Percentiles rank a stretch among this genome's conserved stretches.
phyloP scores from a whole-genome alignment of 2,329 filamentous ascomycete genomes.

The Exophiala sp. region DNA sequence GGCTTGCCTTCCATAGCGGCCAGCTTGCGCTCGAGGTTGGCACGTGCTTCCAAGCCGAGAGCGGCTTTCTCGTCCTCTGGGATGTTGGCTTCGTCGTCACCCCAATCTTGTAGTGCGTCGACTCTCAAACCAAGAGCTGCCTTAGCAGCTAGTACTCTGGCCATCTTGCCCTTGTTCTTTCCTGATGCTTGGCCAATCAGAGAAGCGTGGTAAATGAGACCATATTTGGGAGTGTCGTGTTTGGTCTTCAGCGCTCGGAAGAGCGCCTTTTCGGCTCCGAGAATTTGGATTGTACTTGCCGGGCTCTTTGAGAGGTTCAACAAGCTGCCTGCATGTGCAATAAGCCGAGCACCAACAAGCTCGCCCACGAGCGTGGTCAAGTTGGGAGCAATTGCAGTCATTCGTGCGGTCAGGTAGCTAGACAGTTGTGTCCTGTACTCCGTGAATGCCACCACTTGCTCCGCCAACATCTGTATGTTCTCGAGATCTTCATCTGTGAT shows the following conservation, averaged over 20 bases:
- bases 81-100: slow-evolving; percentile 59
- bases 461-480: slow-evolving; percentile 86
- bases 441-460: slow-evolving; percentile 88
- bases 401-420: slow-evolving; percentile 84
- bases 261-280: slow-evolving; percentile 96
- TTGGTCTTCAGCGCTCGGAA: slow-evolving; percentile 99
- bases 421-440: slow-evolving; percentile 86
- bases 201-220: slow-evolving; percentile 87
- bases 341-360: slow-evolving; percentile 88
- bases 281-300: slow-evolving; percentile 93
- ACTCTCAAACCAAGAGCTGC: slow-evolving; percentile 88
- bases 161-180: slow-evolving; percentile 99
- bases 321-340: slow-evolving; percentile 89
- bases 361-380: slow-evolving; percentile 89
- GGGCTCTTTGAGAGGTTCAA: slow-evolving; percentile 94
- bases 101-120: slow-evolving; percentile 80
- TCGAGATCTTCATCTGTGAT: slow-evolving; percentile 89
- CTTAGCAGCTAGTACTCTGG: slow-evolving; percentile 92
- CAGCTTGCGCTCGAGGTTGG: slow-evolving; percentile 48
- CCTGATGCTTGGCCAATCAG: slow-evolving; percentile 95
- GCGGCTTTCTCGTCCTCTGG: slow-evolving; percentile 83
- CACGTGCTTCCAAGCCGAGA: slow-evolving; percentile 63
- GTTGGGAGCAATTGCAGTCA: slow-evolving; percentile 96
- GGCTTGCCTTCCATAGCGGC: slow-evolving; percentile 81
- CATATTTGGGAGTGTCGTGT: slow-evolving; percentile 98